Evolutionary conservation across 2,329 filamentous ascomycete species (phyloP).

Genomic region (Elsinoe arachidis): DNA sequence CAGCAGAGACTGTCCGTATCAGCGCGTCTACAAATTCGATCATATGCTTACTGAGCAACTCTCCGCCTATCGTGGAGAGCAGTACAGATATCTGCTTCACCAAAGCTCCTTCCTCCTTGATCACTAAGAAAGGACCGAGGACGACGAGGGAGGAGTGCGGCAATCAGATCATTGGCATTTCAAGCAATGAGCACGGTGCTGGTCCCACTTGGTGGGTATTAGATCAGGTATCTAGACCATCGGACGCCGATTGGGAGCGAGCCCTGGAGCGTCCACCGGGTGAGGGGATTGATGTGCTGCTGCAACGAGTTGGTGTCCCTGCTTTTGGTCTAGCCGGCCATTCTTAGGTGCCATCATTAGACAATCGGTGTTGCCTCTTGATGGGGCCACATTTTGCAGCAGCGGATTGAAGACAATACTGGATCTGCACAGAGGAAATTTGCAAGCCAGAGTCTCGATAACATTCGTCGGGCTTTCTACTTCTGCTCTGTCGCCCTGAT

Average conservation of each 20-base stretch:
- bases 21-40: background rate
- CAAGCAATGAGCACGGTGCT: background rate
- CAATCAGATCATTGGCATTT: background rate
- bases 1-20: background rate
- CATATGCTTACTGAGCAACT: background rate
- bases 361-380: too few species aligned
- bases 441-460: too few species aligned
- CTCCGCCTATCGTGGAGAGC: background rate
- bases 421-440: too few species aligned
- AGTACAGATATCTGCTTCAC: background rate
- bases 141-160: background rate
- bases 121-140: background rate
- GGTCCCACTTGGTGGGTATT: background rate
- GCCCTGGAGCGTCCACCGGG: background rate
- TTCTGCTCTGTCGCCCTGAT: too few species aligned
- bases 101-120: background rate
- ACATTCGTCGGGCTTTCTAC: too few species aligned
- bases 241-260: background rate
- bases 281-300: background rate
- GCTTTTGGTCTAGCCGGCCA: background rate
- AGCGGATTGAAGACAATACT: too few species aligned
- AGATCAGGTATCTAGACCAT: background rate
- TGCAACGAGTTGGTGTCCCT: background rate
- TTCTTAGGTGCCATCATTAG: too few species aligned
- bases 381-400: too few species aligned